These are phyloP conservation scores for Brassica incana DNA, from an alignment of 345 rosid genomes.

Conservation along the genomic window DNA sequence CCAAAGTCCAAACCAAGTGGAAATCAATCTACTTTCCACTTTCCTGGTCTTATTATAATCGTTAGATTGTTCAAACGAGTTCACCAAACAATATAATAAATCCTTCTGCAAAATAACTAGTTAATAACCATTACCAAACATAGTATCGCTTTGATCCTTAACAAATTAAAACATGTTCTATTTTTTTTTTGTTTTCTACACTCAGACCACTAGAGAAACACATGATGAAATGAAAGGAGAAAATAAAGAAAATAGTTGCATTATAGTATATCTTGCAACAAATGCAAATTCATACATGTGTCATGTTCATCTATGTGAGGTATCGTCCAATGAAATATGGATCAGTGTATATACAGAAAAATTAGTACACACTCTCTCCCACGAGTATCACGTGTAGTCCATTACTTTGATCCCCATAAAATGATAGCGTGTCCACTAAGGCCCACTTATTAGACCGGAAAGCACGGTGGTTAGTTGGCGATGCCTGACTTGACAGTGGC, in stretches of 20 bases:
- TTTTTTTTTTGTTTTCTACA: neutral
- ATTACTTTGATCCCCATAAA: conserved; percentile 11
- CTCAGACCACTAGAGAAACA: neutral
- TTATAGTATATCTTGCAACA: neutral
- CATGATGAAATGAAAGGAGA: neutral
- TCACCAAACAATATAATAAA: neutral
- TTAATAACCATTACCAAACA: too few relatives aligned
- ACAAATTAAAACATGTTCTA: neutral
- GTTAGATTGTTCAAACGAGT: neutral
- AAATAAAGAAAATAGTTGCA: neutral
- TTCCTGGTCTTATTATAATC: neutral
- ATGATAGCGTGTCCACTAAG: conserved; percentile 15
- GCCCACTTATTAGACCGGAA: conserved; percentile 26
- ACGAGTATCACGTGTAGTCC: conserved; percentile 37
- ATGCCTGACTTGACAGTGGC: conserved; percentile 39
- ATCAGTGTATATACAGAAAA: conserved; percentile 14
- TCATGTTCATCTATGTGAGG: neutral
- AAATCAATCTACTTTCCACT: neutral
- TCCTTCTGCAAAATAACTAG: too few relatives aligned
- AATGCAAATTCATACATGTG: conserved; percentile 2
- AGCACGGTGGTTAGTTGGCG: conserved; percentile 37
- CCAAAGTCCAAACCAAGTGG: neutral
- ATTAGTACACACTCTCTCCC: conserved; percentile 6
- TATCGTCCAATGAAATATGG: conserved; percentile 7
- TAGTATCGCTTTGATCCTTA: neutral